Base-by-base conservation (phyloP, 192 early-diverging fungal genomes). In the Gonapodya prolifera region DNA sequence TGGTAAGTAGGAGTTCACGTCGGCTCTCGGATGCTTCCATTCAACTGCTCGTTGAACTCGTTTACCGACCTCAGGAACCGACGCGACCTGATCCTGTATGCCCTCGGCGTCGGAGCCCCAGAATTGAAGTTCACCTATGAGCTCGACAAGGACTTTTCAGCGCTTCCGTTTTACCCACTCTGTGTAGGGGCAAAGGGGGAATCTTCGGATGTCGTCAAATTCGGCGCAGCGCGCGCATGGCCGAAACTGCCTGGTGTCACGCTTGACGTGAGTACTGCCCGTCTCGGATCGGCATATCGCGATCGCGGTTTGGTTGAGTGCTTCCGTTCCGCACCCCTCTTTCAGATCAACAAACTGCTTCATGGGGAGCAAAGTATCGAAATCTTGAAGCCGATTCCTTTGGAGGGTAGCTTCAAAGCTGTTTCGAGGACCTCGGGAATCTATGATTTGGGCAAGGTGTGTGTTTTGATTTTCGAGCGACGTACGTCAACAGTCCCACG, bases 311-410 rank as follows among this genome's bases (percentile, higher is more conserved):
- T 18, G 30, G 16, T 29, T 17, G 84, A 83, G 30, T 70, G 76
- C 35, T 78, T 87, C 16, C 89, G 88, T 13, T 90, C 90, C 18
- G 76, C 92, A 31, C 91, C 92, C 35, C 77, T 82, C 30, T 88
- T 87, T 76, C 87, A 94, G 34, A 83, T 90, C 33, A 91, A 90
- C 83, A 84, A 82, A 28, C 84, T 94, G 30, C 89, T 94, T 0
- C 92, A 94, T 76, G 92, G 92, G 61, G 92, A 94, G 76, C 91
- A 92, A 75, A 81, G 79, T 69, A 80, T 89, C 34, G 91, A 93
- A 78, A 70, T 91, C 13, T 45, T 90, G 35, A 80, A 81, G 30
- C 86, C 86, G 16, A 76, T 93, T 28, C 92, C 92, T 2, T 34
- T 77, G 1, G 83, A 86, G 1, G 92, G 91, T 28, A 80, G 81